Conservation (phyloP, 768 basidiomycete species). For the Phallus indusiatus region DNA sequence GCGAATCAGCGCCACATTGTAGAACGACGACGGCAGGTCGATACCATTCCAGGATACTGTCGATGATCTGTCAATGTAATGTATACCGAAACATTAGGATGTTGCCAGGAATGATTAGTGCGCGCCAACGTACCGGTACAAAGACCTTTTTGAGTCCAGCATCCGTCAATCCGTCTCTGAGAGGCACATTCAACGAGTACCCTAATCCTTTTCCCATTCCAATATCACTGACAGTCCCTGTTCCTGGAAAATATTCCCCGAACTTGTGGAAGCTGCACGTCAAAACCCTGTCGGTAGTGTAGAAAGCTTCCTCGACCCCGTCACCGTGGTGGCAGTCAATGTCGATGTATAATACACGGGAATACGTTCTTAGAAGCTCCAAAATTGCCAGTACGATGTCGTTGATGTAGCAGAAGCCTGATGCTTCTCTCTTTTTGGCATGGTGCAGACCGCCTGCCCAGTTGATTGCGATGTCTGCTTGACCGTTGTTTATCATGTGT, state of each 20-base stretch:
- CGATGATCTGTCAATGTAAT: constrained; percentile 48
- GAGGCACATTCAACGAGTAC: constrained; percentile 87
- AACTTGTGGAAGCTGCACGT: constrained; percentile 97
- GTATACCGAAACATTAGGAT: background rate
- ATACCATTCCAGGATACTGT: constrained; percentile 79
- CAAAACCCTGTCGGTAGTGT: constrained; percentile 95
- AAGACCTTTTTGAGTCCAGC: constrained; percentile 84
- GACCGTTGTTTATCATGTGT: constrained; percentile 65
- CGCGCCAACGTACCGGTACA: constrained; percentile 58
- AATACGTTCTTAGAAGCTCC: constrained; percentile 76
- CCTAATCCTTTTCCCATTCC: constrained; percentile 78
- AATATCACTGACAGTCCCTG: constrained; percentile 75
- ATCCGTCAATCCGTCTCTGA: constrained; percentile 92
- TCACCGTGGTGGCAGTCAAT: constrained; percentile 99
- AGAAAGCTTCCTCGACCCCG: constrained; percentile 98
- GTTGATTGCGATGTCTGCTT: constrained; percentile 80
- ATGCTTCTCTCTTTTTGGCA: constrained; percentile 98
- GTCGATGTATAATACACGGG: constrained; percentile 93
- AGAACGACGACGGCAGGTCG: constrained; percentile 81
- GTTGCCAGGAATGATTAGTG: background rate
- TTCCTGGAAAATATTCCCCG: constrained; percentile 91
- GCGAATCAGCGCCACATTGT: constrained; percentile 94
- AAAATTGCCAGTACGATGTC: constrained; percentile 93
- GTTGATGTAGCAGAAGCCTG: constrained; percentile 98
- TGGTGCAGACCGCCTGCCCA: constrained; percentile 99